Base-by-base conservation (phyloP, 2,329 filamentous ascomycete species). In the Rhynchosporium graminicola region DNA sequence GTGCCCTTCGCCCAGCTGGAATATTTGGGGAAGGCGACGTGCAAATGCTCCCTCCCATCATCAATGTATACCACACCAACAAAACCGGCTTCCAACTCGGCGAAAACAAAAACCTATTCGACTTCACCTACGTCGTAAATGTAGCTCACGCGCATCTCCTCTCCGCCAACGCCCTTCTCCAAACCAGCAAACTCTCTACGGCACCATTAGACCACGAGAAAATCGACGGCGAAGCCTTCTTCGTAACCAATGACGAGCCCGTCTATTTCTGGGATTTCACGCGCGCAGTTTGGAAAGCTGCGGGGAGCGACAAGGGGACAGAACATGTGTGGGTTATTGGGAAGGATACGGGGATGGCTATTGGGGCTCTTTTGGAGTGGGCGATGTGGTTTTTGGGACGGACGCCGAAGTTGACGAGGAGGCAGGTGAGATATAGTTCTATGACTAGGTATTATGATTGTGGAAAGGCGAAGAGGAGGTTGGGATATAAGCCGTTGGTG, bases 191-290 rank as follows among this genome's bases (percentile, higher is more conserved):
- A 5, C 57, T 69, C 2, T 38, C 51, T 59, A 87, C 84, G 26
- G 80, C 82, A 0, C 87, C 87, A n/a, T 82, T 91, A 43, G 86
- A 90, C 76, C 78, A 86, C 76, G 89, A 92, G 78, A 83, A 82
- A 63, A 86, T 93, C 56, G 90, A 93, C 74, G 95, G 94, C 63
- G 88, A 97, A 75, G 87, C 87, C 57, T 94, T 98, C 79, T 87
- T 97, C 78, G 85, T 98, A 72, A 95, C 92, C 62, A 98, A 98
- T 76, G 91, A 92, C 76, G 81, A 86, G 69, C 94, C 94, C 4
- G 82, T 96, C 26, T 94, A 94, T 75, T 96, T 97, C 77, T 96
- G 95, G 87, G 92, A 96, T 76, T 90, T 96, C 74, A 86, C 90
- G 63, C 83, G 91, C 46, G 86, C 87, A 45, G 82, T 97, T 52